Evolutionary conservation across 2,329 filamentous ascomycete genomes (phyloP), one percentile per base, ranked within the genome.

Genomic region (Neurospora sp.): DNA sequence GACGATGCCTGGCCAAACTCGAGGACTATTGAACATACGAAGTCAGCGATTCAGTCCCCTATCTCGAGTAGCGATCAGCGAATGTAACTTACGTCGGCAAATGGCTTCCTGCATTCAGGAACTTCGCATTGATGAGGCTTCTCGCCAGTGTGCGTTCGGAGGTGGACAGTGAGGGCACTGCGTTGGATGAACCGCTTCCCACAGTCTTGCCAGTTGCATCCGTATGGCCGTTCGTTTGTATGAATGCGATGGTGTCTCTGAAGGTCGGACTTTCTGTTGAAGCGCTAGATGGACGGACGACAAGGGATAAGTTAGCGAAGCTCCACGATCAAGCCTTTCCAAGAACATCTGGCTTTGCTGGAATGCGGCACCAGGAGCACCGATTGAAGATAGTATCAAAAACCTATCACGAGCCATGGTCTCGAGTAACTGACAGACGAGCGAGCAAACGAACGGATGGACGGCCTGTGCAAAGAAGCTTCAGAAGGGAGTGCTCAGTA

Each of bases 121-220:
- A 90, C 86, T 76, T 89, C 85, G 76, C 90, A 92, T 75, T 88
- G 85, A 74, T 91, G 89, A 71, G 90, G 90, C 79, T 91, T 92
- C 81, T 91, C 90, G 70, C 89, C 89, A 0, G 89, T 91, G 73
- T 91, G 90, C 13, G 89, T 91, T 73, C 90, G 86, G 70, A 89
- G 89, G 77, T 92, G 90, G 52, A 91, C 89, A 2, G 89, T 91
- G 74, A 91, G 79, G 46, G 89, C 89, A 78, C 89, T 91, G 72
- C 89, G 83, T 76, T 91, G 89, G 73, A 91, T 91, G 78, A 91
- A 91, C 78, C 87, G 89, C 80, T 91, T 91, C 66, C 87, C 87
- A 76, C 89, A 91, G 6, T 85, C 86, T 9, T 83, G 83, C 9
- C 83, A 85, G 69, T 81, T 82, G 79, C 89, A 91, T 38, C 84